Conservation (phyloP, 306 rosid genomes). For the Trifolium repens region DNA sequence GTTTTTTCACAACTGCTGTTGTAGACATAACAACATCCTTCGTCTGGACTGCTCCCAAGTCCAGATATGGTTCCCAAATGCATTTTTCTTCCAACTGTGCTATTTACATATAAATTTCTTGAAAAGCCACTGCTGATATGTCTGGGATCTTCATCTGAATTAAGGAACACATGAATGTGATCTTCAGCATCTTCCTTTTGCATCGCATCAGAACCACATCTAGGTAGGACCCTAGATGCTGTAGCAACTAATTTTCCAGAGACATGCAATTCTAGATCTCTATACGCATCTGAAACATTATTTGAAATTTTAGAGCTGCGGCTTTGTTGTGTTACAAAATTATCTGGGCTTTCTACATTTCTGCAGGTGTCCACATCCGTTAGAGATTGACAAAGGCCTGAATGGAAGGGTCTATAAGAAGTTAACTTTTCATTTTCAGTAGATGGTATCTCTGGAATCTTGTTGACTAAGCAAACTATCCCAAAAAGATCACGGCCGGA, state of each 20-base stretch:
- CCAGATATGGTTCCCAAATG: conserved; percentile 86
- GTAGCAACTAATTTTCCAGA: conserved; percentile 81
- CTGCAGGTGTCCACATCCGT: conserved; percentile 42
- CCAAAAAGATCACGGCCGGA: conserved; percentile 97
- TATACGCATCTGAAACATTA: conserved; percentile 64
- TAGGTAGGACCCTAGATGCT: conserved; percentile 72
- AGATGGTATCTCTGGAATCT: conserved; percentile 56
- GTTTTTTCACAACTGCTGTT: conserved; percentile 71
- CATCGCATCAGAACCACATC: conserved; percentile 43
- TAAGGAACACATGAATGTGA: conserved; percentile 75
- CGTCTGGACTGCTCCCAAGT: conserved; percentile 80
- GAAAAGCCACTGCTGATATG: conserved; percentile 41
- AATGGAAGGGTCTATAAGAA: conserved; percentile 49
- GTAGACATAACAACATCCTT: conserved; percentile 83
- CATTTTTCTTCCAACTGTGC: conserved; percentile 53
- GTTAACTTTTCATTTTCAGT: conserved; percentile 52
- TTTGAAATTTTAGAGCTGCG: conserved; percentile 39
- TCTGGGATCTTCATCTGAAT: conserved; percentile 49
- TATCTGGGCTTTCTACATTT: conserved; percentile 42
- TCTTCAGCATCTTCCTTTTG: conserved; percentile 62
- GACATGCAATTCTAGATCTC: conserved; percentile 79
- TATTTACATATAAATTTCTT: conserved; percentile 42
- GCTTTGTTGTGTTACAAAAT: conserved; percentile 44
- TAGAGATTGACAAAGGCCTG: conserved; percentile 44
- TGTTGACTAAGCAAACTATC: conserved; percentile 69